Evolutionary conservation across 768 basidiomycete species (phyloP).

Genomic region (Lanmaoa rubissima): DNA sequence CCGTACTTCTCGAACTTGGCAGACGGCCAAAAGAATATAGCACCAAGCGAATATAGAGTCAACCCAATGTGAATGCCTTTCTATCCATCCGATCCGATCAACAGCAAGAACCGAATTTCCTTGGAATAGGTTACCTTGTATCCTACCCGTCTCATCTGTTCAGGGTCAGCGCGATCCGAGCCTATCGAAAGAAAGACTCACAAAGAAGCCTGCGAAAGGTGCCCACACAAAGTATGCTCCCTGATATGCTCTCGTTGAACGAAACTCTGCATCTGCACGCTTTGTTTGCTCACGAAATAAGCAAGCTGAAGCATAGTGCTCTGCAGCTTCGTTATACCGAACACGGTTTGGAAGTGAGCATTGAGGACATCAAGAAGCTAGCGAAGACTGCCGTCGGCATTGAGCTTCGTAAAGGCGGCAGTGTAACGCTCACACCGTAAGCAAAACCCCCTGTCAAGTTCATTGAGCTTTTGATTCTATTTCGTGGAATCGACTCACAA

Average conservation of each 20-base stretch:
- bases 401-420: neutral
- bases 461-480: neutral
- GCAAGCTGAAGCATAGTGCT: conserved; percentile 75
- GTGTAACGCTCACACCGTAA: conserved; percentile 49
- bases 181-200: conserved; percentile 32
- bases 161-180: neutral
- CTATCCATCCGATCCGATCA: conserved; percentile 21
- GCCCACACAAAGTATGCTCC: conserved; percentile 64
- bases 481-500: neutral
- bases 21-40: conserved; percentile 78
- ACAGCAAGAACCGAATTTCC: neutral
- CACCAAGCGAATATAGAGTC: conserved; percentile 58
- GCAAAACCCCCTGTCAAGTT: conserved; percentile 58
- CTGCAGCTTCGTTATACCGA: conserved; percentile 64
- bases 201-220: conserved; percentile 56
- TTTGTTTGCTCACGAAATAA: conserved; percentile 52
- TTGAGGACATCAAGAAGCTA: conserved; percentile 68
- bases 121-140: conserved; percentile 52
- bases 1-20: conserved; percentile 65
- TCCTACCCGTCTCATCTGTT: conserved; percentile 57
- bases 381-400: conserved; percentile 21
- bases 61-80: conserved; percentile 65
- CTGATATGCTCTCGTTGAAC: conserved; percentile 20
- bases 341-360: conserved; percentile 71
- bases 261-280: neutral